Percentiles rank a stretch among this genome's conserved stretches.
These are phyloP conservation scores for Terfezia boudieri DNA, from an alignment of 495 filamentous ascomycete genomes.

Conservation along the genomic window DNA sequence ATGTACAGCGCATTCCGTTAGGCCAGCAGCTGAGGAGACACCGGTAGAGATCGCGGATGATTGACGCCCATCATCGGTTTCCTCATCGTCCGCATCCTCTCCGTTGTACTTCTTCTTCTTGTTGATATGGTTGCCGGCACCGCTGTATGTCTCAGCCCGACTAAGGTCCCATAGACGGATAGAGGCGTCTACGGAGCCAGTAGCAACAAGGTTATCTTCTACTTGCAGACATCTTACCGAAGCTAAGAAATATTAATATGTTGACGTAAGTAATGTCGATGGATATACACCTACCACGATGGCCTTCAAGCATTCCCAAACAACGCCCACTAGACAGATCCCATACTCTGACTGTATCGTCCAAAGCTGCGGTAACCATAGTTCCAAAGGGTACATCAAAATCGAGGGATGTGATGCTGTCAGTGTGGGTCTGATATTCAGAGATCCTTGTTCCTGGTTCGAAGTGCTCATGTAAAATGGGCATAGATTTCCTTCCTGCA, in stretches of 20 bases:
- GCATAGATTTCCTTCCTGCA: constrained; percentile 50
- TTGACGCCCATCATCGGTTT: constrained; percentile 37
- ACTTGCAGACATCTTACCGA: constrained; percentile 86
- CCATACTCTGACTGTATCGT: constrained; percentile 95
- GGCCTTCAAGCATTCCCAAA: constrained; percentile 73
- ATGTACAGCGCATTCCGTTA: constrained; percentile 64
- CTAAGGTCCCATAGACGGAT: constrained; percentile 87
- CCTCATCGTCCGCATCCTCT: constrained; percentile 39
- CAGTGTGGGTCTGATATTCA: constrained; percentile 68
- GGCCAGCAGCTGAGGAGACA: constrained; percentile 17
- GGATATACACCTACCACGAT: constrained; percentile 27
- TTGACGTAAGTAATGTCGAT: neutral
- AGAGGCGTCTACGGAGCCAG: constrained; percentile 86
- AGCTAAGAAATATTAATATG: constrained; percentile 21
- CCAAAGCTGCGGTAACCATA: constrained; percentile 81
- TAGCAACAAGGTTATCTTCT: constrained; percentile 87
- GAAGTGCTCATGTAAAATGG: constrained; percentile 88
- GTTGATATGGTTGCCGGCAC: constrained; percentile 11
- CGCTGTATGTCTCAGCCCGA: constrained; percentile 33
- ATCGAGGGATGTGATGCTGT: constrained; percentile 74
- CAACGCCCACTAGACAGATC: constrained; percentile 84
- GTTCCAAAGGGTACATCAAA: constrained; percentile 93
- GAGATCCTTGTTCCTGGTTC: constrained; percentile 74
- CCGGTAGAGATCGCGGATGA: constrained; percentile 20
- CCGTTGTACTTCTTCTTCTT: constrained; percentile 21